Base-by-base conservation (phyloP, 148 eudicot genomes). In the Vaccinium vitisidaea region DNA sequence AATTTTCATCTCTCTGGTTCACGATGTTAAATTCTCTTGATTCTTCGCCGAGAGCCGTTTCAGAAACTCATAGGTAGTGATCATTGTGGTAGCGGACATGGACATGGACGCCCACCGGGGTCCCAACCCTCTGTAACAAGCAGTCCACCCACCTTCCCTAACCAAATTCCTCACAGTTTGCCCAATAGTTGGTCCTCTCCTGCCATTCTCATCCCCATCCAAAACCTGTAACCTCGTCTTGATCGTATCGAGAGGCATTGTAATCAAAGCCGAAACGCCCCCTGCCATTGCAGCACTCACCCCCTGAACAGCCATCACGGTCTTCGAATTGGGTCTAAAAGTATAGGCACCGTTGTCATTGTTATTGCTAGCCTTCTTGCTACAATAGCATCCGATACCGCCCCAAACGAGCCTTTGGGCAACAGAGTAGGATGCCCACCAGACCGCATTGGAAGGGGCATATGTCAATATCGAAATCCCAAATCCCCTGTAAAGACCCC, bases 21-120 rank as follows among this genome's bases (percentile, higher is more conserved):
- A 81, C 30, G 76, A 83, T 77, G 90, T 84, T 75, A 89, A 87
- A 85, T 75, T 88, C 65, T 90, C 89, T 87, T 89, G 92, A 67
- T 63, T 93, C 86, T 93, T 93, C 4, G 95, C 87, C 3, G 95
- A 93, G 7, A 93, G 87, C 21, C 95, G 82, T 87, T 93, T 93
- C 36, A 93, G 92, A 54, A 93, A 89, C 91, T 93, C 95, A 55
- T 93, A 93, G 85, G 95, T 93, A 6, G 95, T 93, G 83, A 93
- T 93, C 95, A 93, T 93, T 2, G 94, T 90, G 48, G 95, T 92
- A 1, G 95, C 95, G 0, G 95, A 93, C 92, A 93, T 83, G 13
- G 95, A 93, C 94, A 93, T 92, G 0, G 94, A 93, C 4, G 92
- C 94, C 89, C 95, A 93, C n/a, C 95, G 85, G 16, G 95, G 95